A percentile compares a stretch with the other conserved stretches of the same genome.
These are phyloP conservation scores for Casaregolazyma lundiana DNA, from an alignment of 1,139 yeast species.

Conservation along the genomic window DNA sequence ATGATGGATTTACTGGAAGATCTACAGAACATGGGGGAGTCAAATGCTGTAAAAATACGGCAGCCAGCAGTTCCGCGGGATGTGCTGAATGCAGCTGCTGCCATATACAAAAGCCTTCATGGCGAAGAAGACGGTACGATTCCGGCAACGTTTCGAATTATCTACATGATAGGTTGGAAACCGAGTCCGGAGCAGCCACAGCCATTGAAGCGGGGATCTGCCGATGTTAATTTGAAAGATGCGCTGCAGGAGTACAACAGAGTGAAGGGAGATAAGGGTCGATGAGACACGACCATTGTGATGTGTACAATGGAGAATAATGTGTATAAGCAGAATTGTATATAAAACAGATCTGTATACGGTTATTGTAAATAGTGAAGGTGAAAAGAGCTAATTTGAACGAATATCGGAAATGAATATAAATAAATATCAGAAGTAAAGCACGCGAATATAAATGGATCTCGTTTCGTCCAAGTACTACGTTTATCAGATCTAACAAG, in stretches of 20 bases:
- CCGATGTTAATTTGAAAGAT: slow-evolving; percentile 62
- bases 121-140: slow-evolving; percentile 50
- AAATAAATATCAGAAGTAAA: not conserved
- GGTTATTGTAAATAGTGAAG: not conserved
- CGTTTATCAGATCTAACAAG: no score
- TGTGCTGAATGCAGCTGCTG: slow-evolving; percentile 66
- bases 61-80: slow-evolving; percentile 58
- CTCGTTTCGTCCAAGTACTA: no score
- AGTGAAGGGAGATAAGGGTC: not conserved
- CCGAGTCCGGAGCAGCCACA: slow-evolving; percentile 63
- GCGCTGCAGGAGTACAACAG: slow-evolving; percentile 34
- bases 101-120: slow-evolving; percentile 67
- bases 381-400: not conserved
- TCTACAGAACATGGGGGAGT: slow-evolving; percentile 79
- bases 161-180: slow-evolving; percentile 89
- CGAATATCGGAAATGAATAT: not conserved
- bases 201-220: slow-evolving; percentile 71
- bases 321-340: not conserved
- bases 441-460: no score
- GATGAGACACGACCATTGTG: not conserved
- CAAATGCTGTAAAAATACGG: slow-evolving; percentile 61
- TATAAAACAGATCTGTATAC: not conserved
- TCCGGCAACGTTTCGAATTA: slow-evolving; percentile 63
- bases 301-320: not conserved
- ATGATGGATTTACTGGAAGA: slow-evolving; percentile 64